phyloP scores from a whole-genome alignment of 176 grass and related monocot genomes.

The Lolium perenne region DNA sequence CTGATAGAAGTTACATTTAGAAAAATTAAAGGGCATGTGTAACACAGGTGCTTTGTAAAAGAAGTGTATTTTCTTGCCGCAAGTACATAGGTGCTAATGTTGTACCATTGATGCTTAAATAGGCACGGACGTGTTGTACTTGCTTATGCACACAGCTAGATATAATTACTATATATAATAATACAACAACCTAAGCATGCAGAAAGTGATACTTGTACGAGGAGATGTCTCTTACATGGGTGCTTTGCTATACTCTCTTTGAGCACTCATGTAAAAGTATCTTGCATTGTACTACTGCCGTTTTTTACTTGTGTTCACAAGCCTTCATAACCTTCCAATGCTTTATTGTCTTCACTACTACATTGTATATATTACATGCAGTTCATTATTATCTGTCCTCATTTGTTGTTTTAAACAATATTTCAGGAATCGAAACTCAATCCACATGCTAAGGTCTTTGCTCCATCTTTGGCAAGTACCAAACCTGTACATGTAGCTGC shows the following conservation, averaged over 20 bases:
- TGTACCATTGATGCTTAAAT: neutral
- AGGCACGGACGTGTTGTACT: neutral
- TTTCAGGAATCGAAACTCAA: slow-evolving; percentile 97
- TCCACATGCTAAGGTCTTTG: slow-evolving; percentile 80
- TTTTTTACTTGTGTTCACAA: slow-evolving; percentile 26
- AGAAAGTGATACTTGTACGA: too few species aligned
- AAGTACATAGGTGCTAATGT: neutral
- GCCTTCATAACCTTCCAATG: neutral
- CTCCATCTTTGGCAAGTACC: slow-evolving; percentile 74
- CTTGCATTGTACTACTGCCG: neutral
- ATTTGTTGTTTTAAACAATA: slow-evolving; percentile 30
- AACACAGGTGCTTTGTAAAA: neutral
- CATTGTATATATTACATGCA: slow-evolving; percentile 2
- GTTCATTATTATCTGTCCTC: slow-evolving; percentile 26
- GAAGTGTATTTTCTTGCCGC: neutral
- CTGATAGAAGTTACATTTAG: slow-evolving; percentile 1
- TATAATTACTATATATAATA: neutral
- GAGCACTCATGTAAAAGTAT: too few species aligned
- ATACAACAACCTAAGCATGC: too few species aligned
- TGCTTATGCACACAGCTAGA: neutral
- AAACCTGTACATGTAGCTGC: slow-evolving; percentile 48
- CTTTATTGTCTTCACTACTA: slow-evolving; percentile 14
- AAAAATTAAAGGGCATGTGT: slow-evolving; percentile 17
- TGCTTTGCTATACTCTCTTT: too few species aligned
- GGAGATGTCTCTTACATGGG: too few species aligned